Evolutionary conservation across 2,329 filamentous ascomycete genomes (phyloP), one percentile per base, ranked within the genome.

Genomic region (Ilyonectria sp.): DNA sequence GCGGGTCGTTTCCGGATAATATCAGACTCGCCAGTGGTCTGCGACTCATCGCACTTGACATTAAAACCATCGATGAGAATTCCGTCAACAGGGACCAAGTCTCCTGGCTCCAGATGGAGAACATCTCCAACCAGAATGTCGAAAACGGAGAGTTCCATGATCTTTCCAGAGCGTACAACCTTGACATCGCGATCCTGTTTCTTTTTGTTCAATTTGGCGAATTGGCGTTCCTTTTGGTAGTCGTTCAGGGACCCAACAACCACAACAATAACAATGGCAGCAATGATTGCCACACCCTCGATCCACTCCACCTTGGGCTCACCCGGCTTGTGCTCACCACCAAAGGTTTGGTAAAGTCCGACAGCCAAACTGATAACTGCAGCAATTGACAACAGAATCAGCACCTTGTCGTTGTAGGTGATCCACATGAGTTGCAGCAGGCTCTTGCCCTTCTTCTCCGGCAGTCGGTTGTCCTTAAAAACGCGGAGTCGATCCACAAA

Each of bases 341-440:
- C 91, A 77, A 93, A 91, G 0, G 91, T 92, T 78, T 94, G 91
- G 78, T 94, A 95, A 0, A 94, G 83, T 54, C 93, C 93, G 47
- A 95, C 86, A 6, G 90, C 91, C 49, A 95, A 85, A 50, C 92
- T 94, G 56, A 95, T 89, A 43, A 90, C 84, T 4, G 93, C 93
- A 49, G 93, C 93, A 55, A 88, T 83, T 0, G 91, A 92, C 61
- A 94, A 84, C 6, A 94, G 83, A 65, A 94, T 92, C 52, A 94
- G 83, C 4, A 95, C 91, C 78, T 94, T 95, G 85, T 95, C 93
- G 81, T 94, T 93, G 79, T 94, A 94, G 0, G 93, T 93, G 74
- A 94, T 92, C 92, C 92, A 94, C 80, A 93, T 92, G 47, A 95
- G 84, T 76, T 93, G 84, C 50, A 93, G 83, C 46, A 94, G 86